Evolutionary conservation across 1,139 yeast species (phyloP).

Genomic region (Sugiyamaella xylanicola): DNA sequence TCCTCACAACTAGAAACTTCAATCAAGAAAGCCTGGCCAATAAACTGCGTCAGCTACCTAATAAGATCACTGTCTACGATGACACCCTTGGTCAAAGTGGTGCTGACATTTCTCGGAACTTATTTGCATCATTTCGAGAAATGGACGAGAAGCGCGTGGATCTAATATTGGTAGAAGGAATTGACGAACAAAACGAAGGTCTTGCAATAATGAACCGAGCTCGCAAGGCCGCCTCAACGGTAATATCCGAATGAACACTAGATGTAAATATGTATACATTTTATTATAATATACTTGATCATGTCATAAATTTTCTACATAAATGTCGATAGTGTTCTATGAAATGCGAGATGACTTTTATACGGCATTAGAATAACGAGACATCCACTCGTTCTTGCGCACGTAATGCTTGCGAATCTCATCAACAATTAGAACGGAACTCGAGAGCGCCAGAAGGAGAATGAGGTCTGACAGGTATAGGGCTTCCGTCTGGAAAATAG

Average conservation of each 20-base stretch:
- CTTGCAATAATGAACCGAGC: slow-evolving; percentile 92
- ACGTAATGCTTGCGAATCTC: slow-evolving; percentile 66
- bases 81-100: slow-evolving; percentile 61
- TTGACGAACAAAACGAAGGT: slow-evolving; percentile 73
- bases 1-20: slow-evolving; percentile 46
- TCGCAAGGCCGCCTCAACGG: slow-evolving; percentile 74
- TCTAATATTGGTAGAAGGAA: slow-evolving; percentile 72
- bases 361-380: slow-evolving; percentile 30
- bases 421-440: slow-evolving; percentile 83
- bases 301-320: slow-evolving; percentile 11
- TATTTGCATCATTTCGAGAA: slow-evolving; percentile 71
- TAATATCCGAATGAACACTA: slow-evolving; percentile 11
- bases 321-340: slow-evolving; percentile 8
- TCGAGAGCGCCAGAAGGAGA: slow-evolving; percentile 62
- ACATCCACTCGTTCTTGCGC: slow-evolving; percentile 31
- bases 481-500: slow-evolving; percentile 92
- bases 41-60: slow-evolving; percentile 10
- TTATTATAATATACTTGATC: slow-evolving; percentile 12
- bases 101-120: slow-evolving; percentile 66
- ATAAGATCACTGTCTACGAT: slow-evolving; percentile 40
- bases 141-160: slow-evolving; percentile 64
- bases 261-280: too few relatives aligned
- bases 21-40: slow-evolving; percentile 21
- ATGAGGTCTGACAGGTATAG: slow-evolving; percentile 66
- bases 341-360: slow-evolving; percentile 5